Conservation (phyloP, 2,329 filamentous ascomycete species). For the Aspergillus brunneoviolaceus region DNA sequence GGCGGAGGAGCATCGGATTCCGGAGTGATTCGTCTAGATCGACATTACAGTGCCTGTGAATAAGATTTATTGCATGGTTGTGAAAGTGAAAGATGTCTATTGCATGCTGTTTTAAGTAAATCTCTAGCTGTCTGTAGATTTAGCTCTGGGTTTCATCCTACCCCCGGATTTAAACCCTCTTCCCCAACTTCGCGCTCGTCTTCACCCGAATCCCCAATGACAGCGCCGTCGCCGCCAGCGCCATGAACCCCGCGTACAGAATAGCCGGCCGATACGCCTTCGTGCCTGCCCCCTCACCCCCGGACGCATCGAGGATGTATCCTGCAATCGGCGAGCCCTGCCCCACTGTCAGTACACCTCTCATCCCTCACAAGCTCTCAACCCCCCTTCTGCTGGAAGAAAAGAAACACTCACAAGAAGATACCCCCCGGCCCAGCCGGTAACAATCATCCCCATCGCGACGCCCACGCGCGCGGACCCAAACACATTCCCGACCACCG, state of each 20-base stretch:
- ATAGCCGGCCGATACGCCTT: slow-evolving; percentile 61
- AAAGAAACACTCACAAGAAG: slow-evolving; percentile 47
- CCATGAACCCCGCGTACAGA: slow-evolving; percentile 59
- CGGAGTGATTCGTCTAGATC: slow-evolving; percentile 11
- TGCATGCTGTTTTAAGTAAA: too few relatives aligned
- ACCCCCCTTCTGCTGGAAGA: too few relatives aligned
- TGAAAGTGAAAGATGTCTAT: too few relatives aligned
- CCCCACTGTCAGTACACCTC: neutral
- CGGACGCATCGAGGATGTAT: slow-evolving; percentile 57
- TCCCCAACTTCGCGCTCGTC: slow-evolving; percentile 39
- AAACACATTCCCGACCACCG: slow-evolving; percentile 61
- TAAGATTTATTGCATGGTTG: too few relatives aligned
- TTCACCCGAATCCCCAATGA: slow-evolving; percentile 47
- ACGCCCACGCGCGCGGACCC: slow-evolving; percentile 55
- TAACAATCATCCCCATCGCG: slow-evolving; percentile 63
- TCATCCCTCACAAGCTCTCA: too few relatives aligned
- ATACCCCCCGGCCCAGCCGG: slow-evolving; percentile 62
- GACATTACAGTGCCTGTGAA: too few relatives aligned
- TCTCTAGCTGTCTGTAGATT: too few relatives aligned
- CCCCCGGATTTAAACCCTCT: slow-evolving; percentile 18
- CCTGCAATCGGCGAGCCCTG: slow-evolving; percentile 61
- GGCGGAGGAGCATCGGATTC: slow-evolving; percentile 30
- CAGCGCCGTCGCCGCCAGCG: slow-evolving; percentile 47
- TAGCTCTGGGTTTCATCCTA: too few relatives aligned
- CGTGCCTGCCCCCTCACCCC: slow-evolving; percentile 51